Base-by-base conservation (phyloP, 345 rosid species). In the Gossypium mustelinum region DNA sequence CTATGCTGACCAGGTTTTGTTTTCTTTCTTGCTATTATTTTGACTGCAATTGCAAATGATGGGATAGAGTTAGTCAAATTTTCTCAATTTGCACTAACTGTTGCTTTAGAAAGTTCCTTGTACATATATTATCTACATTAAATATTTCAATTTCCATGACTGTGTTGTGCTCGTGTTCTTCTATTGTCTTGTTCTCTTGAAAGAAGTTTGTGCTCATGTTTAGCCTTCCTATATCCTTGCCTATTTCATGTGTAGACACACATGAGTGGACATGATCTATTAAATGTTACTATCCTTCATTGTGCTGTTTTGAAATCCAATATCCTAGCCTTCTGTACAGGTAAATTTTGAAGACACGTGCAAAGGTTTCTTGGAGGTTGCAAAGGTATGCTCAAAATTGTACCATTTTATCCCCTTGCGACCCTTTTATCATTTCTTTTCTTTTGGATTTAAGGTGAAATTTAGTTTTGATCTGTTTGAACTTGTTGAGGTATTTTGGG, bases 301-400 rank as follows among this genome's bases (percentile, higher is more conserved):
- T 68, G 14, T 70, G 50, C n/a, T n/a, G 52, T 69, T 74, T 43
- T 47, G 44, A 78, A 75, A 45, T 73, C 41, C 56, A 45, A 17
- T 34, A 69, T 79, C 11, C 41, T 74, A 44, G 54, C 73, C 47
- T 11, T 27, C 70, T 84, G 55, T 52, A 61, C 86, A 93, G 98
- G 94, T 95, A 57, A 93, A 92, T 75, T 95, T 95, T 88, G 99
- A 95, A 86, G 99, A 95, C 86, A 87, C 98, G 14, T 95, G 97
- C 91, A 95, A 90, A 91, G 98, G 99, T 68, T 95, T 95, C 81
- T 84, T 90, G 45, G 98, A 95, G 85, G 98, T 95, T 79, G 94
- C 97, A 24, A 95, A 93, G 98, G 99, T 95, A 79, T 62, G 48
- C 74, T 72, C 41, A 71, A 24, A 59, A 18, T 79, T 39, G 39